phyloP scores from a whole-genome alignment of 345 rosid genomes.

The Heritiera fomes region DNA sequence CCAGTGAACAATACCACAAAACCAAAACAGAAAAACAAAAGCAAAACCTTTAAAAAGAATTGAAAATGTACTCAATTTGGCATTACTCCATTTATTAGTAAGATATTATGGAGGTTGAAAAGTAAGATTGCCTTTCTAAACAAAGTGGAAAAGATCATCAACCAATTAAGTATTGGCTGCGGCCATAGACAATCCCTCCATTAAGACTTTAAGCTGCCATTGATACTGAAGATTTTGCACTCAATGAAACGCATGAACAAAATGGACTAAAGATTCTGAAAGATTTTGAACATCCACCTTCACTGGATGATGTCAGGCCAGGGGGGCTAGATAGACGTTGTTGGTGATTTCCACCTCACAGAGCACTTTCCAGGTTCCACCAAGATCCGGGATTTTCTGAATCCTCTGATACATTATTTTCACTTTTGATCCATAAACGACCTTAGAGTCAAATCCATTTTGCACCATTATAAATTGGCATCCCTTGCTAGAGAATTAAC shows the following conservation, averaged over 20 bases:
- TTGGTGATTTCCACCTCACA: conserved; percentile 23
- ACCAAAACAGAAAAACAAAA: neutral
- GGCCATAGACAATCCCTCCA: neutral
- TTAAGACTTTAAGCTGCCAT: neutral
- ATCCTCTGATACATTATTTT: conserved; percentile 6
- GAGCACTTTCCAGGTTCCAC: conserved; percentile 15
- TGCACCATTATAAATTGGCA: conserved; percentile 7
- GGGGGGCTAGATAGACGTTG: neutral
- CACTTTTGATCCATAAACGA: conserved; percentile 4
- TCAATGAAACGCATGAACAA: neutral
- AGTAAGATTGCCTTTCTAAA: neutral
- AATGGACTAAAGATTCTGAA: conserved; percentile 11
- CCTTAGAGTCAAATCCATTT: neutral
- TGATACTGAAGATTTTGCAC: conserved; percentile 12
- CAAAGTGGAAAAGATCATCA: neutral
- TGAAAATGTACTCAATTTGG: neutral
- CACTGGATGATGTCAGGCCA: conserved; percentile 15
- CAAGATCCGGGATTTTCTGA: neutral
- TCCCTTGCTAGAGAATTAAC: neutral
- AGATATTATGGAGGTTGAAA: neutral
- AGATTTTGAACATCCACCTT: conserved; percentile 14
- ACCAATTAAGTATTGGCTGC: neutral
- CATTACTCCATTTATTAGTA: neutral
- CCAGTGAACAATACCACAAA: neutral
- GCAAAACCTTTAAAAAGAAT: neutral